phyloP scores from a whole-genome alignment of 139 green algal species.

The Zygnema cylindricum region DNA sequence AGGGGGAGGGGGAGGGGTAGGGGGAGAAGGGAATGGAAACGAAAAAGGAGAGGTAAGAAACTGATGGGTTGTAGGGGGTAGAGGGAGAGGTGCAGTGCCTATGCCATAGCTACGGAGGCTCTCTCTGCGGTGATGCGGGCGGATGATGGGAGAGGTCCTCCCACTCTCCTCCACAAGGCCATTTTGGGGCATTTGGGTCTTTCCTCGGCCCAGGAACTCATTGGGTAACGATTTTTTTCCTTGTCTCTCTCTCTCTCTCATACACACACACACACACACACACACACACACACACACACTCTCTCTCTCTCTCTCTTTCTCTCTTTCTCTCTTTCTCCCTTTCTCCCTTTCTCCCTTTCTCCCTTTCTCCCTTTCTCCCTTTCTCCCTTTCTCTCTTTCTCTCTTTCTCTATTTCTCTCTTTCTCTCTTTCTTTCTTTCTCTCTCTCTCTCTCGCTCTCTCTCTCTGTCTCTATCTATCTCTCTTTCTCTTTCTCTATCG shows the following conservation, averaged over 20 bases:
- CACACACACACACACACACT: neutral
- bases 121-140: conserved; percentile 19
- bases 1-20: neutral
- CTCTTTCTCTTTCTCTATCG: neutral
- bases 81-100: neutral
- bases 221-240: conserved; percentile 13
- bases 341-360: neutral
- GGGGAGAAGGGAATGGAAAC: neutral
- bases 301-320: conserved; percentile 2
- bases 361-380: neutral
- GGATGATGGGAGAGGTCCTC: conserved; percentile 33
- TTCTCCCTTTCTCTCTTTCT: neutral
- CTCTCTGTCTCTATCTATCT: too few species aligned
- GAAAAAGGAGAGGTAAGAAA: neutral
- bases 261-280: neutral
- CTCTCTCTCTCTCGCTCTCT: neutral
- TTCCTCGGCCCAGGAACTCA: conserved; percentile 11
- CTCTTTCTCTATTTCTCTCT: neutral
- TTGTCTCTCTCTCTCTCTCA: neutral
- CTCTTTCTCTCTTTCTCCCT: neutral
- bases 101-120: conserved; percentile 29
- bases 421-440: neutral
- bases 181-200: conserved; percentile 9
- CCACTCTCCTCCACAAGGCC: neutral
- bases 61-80: neutral